These are phyloP conservation scores for Pochonia chlamydosporia DNA, from an alignment of 2,329 filamentous ascomycete species.

Conservation along the genomic window DNA sequence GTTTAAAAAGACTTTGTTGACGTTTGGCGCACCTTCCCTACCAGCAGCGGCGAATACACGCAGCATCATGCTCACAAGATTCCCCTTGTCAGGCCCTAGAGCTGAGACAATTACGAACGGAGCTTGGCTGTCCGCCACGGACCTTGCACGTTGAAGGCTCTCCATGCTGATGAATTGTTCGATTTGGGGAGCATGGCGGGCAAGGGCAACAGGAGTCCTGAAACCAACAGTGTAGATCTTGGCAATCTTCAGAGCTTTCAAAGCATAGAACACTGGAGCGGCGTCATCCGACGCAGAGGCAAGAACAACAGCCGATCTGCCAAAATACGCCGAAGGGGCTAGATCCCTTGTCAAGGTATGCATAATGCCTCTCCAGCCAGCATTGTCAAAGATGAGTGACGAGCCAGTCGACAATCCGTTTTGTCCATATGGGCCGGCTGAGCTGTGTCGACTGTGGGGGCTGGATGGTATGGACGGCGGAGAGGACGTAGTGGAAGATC, in stretches of 20 bases:
- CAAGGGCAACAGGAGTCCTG: slow-evolving; percentile 56
- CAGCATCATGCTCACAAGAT: slow-evolving; percentile 70
- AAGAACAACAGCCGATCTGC: slow-evolving; percentile 69
- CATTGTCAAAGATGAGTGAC: slow-evolving; percentile 70
- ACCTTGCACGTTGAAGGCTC: slow-evolving; percentile 47
- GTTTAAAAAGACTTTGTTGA: slow-evolving; percentile 72
- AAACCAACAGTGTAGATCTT: slow-evolving; percentile 84
- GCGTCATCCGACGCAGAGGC: slow-evolving; percentile 70
- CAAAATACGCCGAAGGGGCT: slow-evolving; percentile 74
- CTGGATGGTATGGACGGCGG: slow-evolving; percentile 44
- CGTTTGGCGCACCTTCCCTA: slow-evolving; percentile 28
- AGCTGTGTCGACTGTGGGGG: slow-evolving; percentile 30
- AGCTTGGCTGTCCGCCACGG: slow-evolving; percentile 44
- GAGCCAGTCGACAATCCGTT: slow-evolving; percentile 41
- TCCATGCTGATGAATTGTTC: slow-evolving; percentile 77
- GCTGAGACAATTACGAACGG: slow-evolving; percentile 81
- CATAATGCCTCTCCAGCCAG: slow-evolving; percentile 79
- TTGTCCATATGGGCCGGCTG: slow-evolving; percentile 13
- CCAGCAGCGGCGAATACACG: slow-evolving; percentile 57
- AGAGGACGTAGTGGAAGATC: slow-evolving; percentile 35
- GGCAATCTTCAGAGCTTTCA: slow-evolving; percentile 68
- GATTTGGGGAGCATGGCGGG: slow-evolving; percentile 57
- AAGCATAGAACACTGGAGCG: slow-evolving; percentile 70
- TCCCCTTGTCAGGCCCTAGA: slow-evolving; percentile 70
- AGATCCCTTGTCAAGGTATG: slow-evolving; percentile 76